These are phyloP conservation scores for Malassezia sp. DNA, from an alignment of 1,284 basidiomycete genomes.

Conservation along the genomic window DNA sequence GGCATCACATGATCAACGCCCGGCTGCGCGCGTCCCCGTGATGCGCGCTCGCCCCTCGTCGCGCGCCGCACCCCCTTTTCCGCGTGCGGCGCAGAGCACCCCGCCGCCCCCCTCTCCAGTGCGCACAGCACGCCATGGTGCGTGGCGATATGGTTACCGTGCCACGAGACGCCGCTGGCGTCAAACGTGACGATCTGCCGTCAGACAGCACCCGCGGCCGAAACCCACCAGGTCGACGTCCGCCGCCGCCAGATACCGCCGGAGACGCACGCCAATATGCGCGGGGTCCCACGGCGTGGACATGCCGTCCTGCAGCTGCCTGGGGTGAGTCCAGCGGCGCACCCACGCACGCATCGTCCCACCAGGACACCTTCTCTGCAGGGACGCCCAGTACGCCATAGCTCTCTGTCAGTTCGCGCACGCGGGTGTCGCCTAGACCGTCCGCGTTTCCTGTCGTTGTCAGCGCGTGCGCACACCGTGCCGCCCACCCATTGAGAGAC, in stretches of 20 bases:
- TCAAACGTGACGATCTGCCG: constrained; percentile 78
- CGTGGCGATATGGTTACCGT: constrained; percentile 78
- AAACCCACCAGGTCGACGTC: constrained; percentile 17
- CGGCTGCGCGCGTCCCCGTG: no score
- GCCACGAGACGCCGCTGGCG: constrained; percentile 63
- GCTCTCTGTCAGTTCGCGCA: constrained; percentile 55
- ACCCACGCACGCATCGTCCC: constrained; percentile 59
- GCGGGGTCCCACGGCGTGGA: constrained; percentile 57
- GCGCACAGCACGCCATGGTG: constrained; percentile 48
- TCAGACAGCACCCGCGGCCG: not conserved
- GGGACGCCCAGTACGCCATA: constrained; percentile 57
- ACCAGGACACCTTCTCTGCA: constrained; percentile 53
- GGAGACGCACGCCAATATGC: constrained; percentile 56
- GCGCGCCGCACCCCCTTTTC: not conserved
- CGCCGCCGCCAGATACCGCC: constrained; percentile 52
- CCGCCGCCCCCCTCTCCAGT: not conserved
- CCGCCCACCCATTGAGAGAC: constrained; percentile 48
- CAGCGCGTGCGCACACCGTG: not conserved
- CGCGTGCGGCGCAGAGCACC: not conserved
- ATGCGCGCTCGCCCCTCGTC: not conserved
- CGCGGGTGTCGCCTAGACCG: constrained; percentile 60
- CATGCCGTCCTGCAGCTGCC: constrained; percentile 63
- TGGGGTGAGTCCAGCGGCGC: constrained; percentile 45
- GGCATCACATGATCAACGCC: no score
- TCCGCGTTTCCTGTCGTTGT: constrained; percentile 61